These are phyloP conservation scores for Fraxinus greggii DNA, from an alignment of 305 asterid species.

Conservation along the genomic window DNA sequence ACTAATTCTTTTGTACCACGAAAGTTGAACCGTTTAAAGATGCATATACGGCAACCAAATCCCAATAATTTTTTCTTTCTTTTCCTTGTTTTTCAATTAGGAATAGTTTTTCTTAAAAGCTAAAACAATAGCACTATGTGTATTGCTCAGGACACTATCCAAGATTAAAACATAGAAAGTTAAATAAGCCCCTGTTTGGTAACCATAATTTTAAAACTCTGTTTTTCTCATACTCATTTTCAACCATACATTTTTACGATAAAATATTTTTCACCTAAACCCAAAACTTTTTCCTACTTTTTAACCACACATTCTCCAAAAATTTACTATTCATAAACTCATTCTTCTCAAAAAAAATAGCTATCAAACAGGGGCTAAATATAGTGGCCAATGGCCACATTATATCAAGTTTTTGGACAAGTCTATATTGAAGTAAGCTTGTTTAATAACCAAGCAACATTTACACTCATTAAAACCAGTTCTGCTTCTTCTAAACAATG, in stretches of 20 bases:
- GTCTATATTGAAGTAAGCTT: not conserved
- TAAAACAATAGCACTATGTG: not conserved
- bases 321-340: too few species aligned
- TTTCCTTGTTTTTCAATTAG: not conserved
- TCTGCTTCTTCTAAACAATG: not conserved
- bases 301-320: too few species aligned
- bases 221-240: too few species aligned
- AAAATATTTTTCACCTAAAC: too few species aligned
- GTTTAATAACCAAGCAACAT: not conserved
- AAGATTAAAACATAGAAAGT: not conserved
- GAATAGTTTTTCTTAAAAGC: not conserved
- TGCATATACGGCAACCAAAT: not conserved
- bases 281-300: too few species aligned
- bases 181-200: not conserved
- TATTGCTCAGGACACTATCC: not conserved
- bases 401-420: not conserved
- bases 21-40: not conserved
- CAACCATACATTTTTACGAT: too few species aligned
- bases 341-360: too few species aligned
- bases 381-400: not conserved
- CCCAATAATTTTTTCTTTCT: not conserved
- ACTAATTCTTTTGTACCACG: not conserved
- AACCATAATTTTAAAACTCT: too few species aligned
- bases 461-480: not conserved
- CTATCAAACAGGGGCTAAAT: too few species aligned